Evolutionary conservation across 129 eudicot species (phyloP).

Genomic region (Flaveria robusta): DNA sequence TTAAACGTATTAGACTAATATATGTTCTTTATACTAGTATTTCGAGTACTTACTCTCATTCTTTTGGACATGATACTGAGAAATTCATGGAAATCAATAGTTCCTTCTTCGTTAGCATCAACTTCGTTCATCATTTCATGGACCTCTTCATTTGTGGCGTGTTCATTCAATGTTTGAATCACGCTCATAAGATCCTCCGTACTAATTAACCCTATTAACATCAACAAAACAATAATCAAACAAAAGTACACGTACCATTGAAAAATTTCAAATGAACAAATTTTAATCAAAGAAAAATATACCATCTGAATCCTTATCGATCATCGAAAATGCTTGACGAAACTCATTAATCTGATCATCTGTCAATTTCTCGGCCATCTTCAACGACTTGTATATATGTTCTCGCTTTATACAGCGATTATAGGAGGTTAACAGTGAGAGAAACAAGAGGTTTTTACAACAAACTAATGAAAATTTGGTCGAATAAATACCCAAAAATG

Average conservation of each 20-base stretch:
- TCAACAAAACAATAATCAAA: background rate
- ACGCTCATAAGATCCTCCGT: slow-evolving; percentile 61
- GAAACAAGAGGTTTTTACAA: background rate
- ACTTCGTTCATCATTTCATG: slow-evolving; percentile 67
- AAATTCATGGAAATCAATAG: slow-evolving; percentile 55
- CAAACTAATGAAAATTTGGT: background rate
- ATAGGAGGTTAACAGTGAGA: background rate
- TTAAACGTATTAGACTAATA: background rate
- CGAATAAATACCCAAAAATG: slow-evolving; percentile 7
- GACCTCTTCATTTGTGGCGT: slow-evolving; percentile 61
- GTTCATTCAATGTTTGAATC: slow-evolving; percentile 57
- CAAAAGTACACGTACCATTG: background rate
- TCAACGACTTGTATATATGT: background rate
- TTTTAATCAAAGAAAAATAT: background rate
- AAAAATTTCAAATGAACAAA: background rate
- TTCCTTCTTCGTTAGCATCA: slow-evolving; percentile 57
- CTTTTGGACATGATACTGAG: slow-evolving; percentile 57
- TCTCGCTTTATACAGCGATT: background rate
- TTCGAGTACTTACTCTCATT: slow-evolving; percentile 38
- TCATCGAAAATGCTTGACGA: slow-evolving; percentile 59
- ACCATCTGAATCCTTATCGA: slow-evolving; percentile 79
- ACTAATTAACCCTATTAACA: slow-evolving; percentile 50
- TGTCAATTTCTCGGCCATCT: slow-evolving; percentile 54
- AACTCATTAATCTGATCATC: slow-evolving; percentile 62
- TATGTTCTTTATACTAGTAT: background rate